A percentile compares a stretch with the other conserved stretches of the same genome.
Evolutionary conservation across 805 yeast species (phyloP).

Genomic region (Pichia insulana): DNA sequence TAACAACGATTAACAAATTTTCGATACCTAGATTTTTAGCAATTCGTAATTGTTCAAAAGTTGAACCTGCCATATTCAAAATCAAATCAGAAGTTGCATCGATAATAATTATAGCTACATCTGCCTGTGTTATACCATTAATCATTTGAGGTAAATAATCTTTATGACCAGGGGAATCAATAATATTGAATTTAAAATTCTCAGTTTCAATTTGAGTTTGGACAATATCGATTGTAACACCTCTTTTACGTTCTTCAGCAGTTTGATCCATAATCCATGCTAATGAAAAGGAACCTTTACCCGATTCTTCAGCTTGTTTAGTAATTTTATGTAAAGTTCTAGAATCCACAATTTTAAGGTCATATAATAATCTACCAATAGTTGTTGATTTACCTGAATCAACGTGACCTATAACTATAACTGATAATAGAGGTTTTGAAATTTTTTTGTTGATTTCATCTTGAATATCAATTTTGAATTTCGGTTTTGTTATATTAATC

Average conservation of each 20-base stretch:
- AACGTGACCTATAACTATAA: slow-evolving; percentile 79
- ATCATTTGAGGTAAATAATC: slow-evolving; percentile 84
- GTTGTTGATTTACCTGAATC: slow-evolving; percentile 81
- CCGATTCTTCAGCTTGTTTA: slow-evolving; percentile 55
- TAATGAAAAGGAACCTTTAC: slow-evolving; percentile 71
- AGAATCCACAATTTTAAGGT: slow-evolving; percentile 56
- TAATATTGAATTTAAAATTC: slow-evolving; percentile 50
- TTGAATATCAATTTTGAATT: slow-evolving; percentile 35
- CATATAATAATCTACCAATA: slow-evolving; percentile 65
- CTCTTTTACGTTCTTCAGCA: slow-evolving; percentile 62
- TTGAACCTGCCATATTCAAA: slow-evolving; percentile 68
- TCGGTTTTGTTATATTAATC: slow-evolving; percentile 31
- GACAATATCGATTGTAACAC: slow-evolving; percentile 73
- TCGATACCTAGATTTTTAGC: slow-evolving; percentile 63
- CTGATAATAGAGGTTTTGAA: slow-evolving; percentile 50
- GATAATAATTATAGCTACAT: slow-evolving; percentile 61
- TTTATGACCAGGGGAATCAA: slow-evolving; percentile 80
- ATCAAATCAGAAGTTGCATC: slow-evolving; percentile 48
- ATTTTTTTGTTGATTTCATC: slow-evolving; percentile 30
- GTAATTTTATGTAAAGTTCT: slow-evolving; percentile 54
- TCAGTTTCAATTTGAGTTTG: slow-evolving; percentile 57
- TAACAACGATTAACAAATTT: slow-evolving; percentile 51
- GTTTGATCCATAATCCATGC: slow-evolving; percentile 88
- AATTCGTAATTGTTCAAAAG: slow-evolving; percentile 67
- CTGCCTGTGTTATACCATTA: slow-evolving; percentile 75